phyloP scores from a whole-genome alignment of 805 yeast genomes.

The Spathaspora passalidarum region DNA sequence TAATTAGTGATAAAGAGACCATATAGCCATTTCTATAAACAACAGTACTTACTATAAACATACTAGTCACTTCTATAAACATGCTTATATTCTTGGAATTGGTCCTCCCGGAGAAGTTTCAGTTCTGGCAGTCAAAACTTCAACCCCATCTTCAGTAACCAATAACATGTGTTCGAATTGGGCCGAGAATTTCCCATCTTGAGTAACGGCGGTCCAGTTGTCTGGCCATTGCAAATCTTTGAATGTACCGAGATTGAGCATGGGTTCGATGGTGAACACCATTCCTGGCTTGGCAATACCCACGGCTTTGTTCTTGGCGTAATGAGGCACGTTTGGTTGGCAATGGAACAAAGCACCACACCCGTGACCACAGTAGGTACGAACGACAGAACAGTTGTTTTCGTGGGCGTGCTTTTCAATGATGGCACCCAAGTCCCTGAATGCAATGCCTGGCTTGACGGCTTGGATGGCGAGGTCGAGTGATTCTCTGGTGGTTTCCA shows the following conservation, averaged over 20 bases:
- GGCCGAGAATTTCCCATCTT: slow-evolving; percentile 86
- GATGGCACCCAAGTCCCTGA: slow-evolving; percentile 81
- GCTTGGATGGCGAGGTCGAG: slow-evolving; percentile 76
- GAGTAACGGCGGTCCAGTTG: slow-evolving; percentile 92
- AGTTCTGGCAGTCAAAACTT: slow-evolving; percentile 79
- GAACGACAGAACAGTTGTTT: slow-evolving; percentile 80
- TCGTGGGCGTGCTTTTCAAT: slow-evolving; percentile 84
- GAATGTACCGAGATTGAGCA: slow-evolving; percentile 84
- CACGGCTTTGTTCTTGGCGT: slow-evolving; percentile 86
- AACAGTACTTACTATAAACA: not conserved
- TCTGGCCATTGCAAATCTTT: slow-evolving; percentile 93
- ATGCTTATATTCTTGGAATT: slow-evolving; percentile 45
- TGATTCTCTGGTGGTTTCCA: slow-evolving; percentile 84
- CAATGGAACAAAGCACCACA: slow-evolving; percentile 83
- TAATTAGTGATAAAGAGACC: slow-evolving; percentile 18
- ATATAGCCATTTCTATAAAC: slow-evolving; percentile 1
- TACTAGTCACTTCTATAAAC: not conserved
- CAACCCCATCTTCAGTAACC: slow-evolving; percentile 92
- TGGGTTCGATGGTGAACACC: slow-evolving; percentile 96
- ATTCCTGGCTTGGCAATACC: slow-evolving; percentile 95
- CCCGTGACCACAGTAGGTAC: slow-evolving; percentile 94
- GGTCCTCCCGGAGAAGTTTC: slow-evolving; percentile 90
- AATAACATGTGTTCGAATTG: slow-evolving; percentile 93
- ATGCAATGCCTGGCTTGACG: slow-evolving; percentile 89
- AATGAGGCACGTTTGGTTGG: slow-evolving; percentile 91